Percentiles rank a stretch among this genome's conserved stretches.
Conservation (phyloP, 2,329 filamentous ascomycete species). For the Daldinia sp. region DNA sequence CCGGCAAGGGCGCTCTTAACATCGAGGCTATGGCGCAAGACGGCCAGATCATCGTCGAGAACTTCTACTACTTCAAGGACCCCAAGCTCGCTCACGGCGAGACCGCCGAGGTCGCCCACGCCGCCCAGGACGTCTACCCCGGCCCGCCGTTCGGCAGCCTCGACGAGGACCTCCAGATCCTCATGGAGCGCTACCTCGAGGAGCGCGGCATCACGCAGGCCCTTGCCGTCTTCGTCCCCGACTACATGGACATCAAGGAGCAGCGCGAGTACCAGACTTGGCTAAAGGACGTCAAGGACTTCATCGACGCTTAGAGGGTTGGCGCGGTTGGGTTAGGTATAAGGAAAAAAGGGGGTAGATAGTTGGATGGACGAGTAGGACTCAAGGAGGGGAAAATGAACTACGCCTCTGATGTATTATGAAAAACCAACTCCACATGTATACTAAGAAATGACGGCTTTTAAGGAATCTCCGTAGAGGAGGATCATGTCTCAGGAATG, state of each 20-base stretch:
- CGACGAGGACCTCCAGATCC: constrained; percentile 92
- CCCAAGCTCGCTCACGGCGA: constrained; percentile 78
- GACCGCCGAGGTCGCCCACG: constrained; percentile 78
- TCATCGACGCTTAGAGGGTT: constrained; percentile 72
- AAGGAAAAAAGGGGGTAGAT: background rate
- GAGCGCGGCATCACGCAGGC: constrained; percentile 90
- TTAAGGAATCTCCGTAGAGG: constrained; percentile 2
- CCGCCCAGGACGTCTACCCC: constrained; percentile 80
- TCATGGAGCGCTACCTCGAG: constrained; percentile 93
- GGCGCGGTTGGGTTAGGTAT: background rate
- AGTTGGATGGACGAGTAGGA: background rate
- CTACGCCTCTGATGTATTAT: constrained; percentile 17
- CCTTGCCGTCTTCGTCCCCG: constrained; percentile 88
- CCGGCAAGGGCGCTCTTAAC: constrained; percentile 82
- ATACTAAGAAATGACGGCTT: constrained; percentile 25
- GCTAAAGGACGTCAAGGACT: constrained; percentile 86
- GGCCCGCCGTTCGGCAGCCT: constrained; percentile 93
- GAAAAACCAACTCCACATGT: constrained; percentile 33
- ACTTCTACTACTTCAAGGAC: constrained; percentile 87
- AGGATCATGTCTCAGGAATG: constrained; percentile 1
- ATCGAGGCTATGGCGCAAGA: constrained; percentile 89
- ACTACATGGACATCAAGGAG: constrained; percentile 98
- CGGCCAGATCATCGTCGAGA: constrained; percentile 85
- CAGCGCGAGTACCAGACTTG: constrained; percentile 95
- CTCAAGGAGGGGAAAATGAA: background rate